Evolutionary conservation across 2,329 filamentous ascomycete genomes (phyloP).

Genomic region (Neofusicoccum kwambonambiense): DNA sequence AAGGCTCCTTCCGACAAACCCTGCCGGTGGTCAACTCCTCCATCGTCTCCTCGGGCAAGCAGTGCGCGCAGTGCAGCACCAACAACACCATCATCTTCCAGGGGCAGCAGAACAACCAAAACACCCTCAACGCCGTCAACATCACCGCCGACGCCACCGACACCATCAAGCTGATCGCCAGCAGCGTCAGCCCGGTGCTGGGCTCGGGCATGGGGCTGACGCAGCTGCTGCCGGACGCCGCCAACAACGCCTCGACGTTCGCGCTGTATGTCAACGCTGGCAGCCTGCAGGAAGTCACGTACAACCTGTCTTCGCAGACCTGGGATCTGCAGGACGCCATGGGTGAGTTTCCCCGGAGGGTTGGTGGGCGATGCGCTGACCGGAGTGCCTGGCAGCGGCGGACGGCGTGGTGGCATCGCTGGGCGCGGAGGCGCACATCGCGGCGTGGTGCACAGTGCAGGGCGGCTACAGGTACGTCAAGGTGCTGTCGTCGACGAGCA

Average conservation of each 20-base stretch:
- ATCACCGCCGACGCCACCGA: neutral
- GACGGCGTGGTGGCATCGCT: neutral
- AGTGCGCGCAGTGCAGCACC: neutral
- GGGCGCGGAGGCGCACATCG: neutral
- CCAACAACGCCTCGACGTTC: neutral
- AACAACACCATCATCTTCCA: neutral
- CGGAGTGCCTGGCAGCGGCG: neutral
- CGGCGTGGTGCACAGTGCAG: neutral
- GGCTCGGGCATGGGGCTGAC: neutral
- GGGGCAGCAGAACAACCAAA: neutral
- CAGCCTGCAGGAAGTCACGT: neutral
- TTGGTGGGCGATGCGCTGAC: neutral
- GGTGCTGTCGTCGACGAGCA: neutral
- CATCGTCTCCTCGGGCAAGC: neutral
- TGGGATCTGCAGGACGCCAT: neutral
- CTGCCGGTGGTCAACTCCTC: neutral
- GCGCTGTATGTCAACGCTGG: neutral
- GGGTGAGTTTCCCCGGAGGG: neutral
- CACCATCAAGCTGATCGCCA: neutral
- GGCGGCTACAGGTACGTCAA: neutral
- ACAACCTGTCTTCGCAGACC: neutral
- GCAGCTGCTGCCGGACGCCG: neutral
- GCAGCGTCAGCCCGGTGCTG: neutral
- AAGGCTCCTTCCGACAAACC: neutral
- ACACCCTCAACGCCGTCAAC: conserved; percentile 2